Evolutionary conservation across 176 grass and related monocot species (phyloP).

Genomic region (Oryza meridionalis): DNA sequence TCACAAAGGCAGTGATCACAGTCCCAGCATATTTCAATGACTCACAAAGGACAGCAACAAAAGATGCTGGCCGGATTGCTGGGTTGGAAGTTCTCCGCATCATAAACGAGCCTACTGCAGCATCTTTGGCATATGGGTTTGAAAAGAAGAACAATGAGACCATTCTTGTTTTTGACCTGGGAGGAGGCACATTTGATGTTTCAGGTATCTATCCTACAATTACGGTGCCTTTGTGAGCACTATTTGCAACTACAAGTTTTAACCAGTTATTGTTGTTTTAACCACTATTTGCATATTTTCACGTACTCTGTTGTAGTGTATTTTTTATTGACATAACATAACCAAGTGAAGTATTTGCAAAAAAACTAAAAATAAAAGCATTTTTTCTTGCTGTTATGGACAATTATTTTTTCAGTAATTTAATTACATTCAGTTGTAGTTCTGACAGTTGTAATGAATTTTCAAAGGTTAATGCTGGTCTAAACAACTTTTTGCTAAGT

Average conservation of each 20-base stretch:
- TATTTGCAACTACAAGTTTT: background rate
- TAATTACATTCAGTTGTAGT: background rate
- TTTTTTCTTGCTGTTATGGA: background rate
- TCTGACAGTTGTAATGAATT: background rate
- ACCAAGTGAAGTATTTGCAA: background rate
- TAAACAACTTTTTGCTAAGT: background rate
- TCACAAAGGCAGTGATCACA: constrained; percentile 81
- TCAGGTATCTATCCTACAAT: constrained; percentile 57
- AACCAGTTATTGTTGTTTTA: background rate
- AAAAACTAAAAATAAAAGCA: background rate
- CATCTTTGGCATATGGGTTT: constrained; percentile 75
- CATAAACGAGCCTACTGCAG: constrained; percentile 74
- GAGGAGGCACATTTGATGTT: constrained; percentile 78
- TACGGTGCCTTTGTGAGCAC: background rate
- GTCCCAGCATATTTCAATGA: constrained; percentile 80
- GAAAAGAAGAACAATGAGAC: constrained; percentile 91
- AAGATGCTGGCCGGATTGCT: constrained; percentile 84
- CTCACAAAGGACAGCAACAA: constrained; percentile 79
- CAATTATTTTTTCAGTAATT: background rate
- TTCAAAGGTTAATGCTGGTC: background rate
- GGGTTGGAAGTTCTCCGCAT: constrained; percentile 81
- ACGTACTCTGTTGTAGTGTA: background rate
- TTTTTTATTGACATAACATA: background rate
- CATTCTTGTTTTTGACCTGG: constrained; percentile 77
- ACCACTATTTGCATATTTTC: background rate